Evolutionary conservation across 495 filamentous ascomycete species (phyloP), one percentile per base, ranked within the genome.

Genomic region (Penicillium steckii): DNA sequence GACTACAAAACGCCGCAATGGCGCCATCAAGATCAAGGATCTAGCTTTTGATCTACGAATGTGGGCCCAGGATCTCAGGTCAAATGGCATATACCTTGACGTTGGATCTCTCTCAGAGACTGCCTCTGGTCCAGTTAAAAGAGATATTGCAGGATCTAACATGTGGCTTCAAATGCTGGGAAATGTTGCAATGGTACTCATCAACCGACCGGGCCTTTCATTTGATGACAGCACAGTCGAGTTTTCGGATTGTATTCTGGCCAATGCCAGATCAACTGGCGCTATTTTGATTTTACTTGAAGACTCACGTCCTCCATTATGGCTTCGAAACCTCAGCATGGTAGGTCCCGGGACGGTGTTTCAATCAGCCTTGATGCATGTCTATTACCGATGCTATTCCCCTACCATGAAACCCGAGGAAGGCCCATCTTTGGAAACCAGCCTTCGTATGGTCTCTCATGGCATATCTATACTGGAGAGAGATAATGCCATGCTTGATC

Each of bases 1-100:
- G 8, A 52, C 49, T 44, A 52, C 49, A 2, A n/a, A 45, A 45
- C 23, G 49, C 8, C 38, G 49, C 23, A 44, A 52, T 19, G 49
- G 49, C 19, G 49, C 49, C 1, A 12, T 27, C 4, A 52, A 52
- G 18, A 52, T 52, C 15, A 44, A 33, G 18, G 49, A 52, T 8
- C 25, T 52, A 21, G 30, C 35, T 35, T 12, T 44, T 12, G 49
- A 52, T 12, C 19, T 52, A 9, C 25, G 29, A 1, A 44, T 52
- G 24, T 52, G 49, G 49, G 45, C 33, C 12, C 49, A 52, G 30
- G 45, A 44, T 44, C 26, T 52, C 9, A 44, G 45, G 38, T 6
- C 15, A n/a, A 32, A 21, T 17, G 49, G 49, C 26, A 52, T 52
- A 7, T 12, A 21, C 10, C 29, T 49, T 21, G 33, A 49, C 8